A percentile compares a stretch with the other conserved stretches of the same genome.
phyloP scores from a whole-genome alignment of 768 basidiomycete genomes.

The Calocybe indica region DNA sequence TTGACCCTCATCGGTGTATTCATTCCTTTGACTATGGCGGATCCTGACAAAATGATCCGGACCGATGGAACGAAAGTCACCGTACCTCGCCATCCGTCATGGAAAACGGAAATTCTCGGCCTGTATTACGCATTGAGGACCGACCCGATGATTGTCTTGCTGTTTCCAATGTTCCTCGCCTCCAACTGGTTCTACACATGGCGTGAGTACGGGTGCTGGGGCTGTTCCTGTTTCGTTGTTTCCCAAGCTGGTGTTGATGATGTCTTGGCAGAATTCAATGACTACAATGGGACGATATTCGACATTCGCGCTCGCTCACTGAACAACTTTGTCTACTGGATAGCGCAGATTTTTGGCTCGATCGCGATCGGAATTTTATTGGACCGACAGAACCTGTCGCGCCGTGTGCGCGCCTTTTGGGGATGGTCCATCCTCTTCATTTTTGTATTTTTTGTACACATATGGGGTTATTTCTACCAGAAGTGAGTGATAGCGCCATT shows the following conservation, averaged over 20 bases:
- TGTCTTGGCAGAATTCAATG: constrained; percentile 57
- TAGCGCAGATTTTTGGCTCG: constrained; percentile 72
- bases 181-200: constrained; percentile 86
- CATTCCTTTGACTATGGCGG: constrained; percentile 65
- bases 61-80: constrained; percentile 68
- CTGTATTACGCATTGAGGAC: constrained; percentile 61
- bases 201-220: constrained; percentile 41
- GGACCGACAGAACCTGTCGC: constrained; percentile 46
- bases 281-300: constrained; percentile 72
- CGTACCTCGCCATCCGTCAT: constrained; percentile 62
- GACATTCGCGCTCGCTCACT: constrained; percentile 73
- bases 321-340: constrained; percentile 79
- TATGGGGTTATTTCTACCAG: constrained; percentile 77
- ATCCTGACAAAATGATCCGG: constrained; percentile 68
- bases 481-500: constrained; percentile 33
- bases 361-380: constrained; percentile 63
- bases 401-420: constrained; percentile 65
- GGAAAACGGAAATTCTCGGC: constrained; percentile 71
- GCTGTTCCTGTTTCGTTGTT: neutral
- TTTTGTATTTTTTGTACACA: constrained; percentile 64
- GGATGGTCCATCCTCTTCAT: constrained; percentile 60
- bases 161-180: constrained; percentile 85
- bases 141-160: constrained; percentile 65
- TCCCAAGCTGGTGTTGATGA: neutral
- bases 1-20: constrained; percentile 63